These are phyloP conservation scores for Venturia effusa DNA, from an alignment of 2,329 filamentous ascomycete species.

Conservation along the genomic window DNA sequence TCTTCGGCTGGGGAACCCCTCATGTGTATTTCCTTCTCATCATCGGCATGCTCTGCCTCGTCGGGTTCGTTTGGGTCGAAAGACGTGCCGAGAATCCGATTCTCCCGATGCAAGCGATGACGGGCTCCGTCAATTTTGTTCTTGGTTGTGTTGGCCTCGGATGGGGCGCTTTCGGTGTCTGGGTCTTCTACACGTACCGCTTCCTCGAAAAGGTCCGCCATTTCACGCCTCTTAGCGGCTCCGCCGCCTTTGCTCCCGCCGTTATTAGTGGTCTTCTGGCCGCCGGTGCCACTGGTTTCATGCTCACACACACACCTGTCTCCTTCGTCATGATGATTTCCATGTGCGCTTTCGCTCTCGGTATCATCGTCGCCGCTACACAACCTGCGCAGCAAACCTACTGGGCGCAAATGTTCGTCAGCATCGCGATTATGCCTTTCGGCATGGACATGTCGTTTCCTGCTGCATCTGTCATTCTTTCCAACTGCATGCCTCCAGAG, in stretches of 20 bases:
- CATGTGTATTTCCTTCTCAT: constrained; percentile 21
- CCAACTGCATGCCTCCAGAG: constrained; percentile 19
- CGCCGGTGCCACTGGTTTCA: constrained; percentile 24
- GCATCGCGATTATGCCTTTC: constrained; percentile 14
- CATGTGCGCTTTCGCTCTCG: constrained; percentile 25
- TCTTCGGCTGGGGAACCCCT: constrained; percentile 19
- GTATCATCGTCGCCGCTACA: constrained; percentile 21
- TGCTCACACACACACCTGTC: constrained; percentile 27
- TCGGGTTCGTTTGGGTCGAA: constrained; percentile 20
- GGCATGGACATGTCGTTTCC: constrained; percentile 20
- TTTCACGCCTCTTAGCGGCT: constrained; percentile 21
- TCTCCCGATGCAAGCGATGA: constrained; percentile 20
- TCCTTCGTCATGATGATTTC: constrained; percentile 27
- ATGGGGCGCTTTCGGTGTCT: constrained; percentile 23
- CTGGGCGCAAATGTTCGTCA: constrained; percentile 27
- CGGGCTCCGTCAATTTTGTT: constrained; percentile 20
- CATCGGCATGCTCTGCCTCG: constrained; percentile 18
- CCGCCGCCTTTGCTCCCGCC: constrained; percentile 24
- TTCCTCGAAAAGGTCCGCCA: constrained; percentile 24
- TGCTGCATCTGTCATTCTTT: constrained; percentile 19
- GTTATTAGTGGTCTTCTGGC: constrained; percentile 25
- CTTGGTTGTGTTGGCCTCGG: constrained; percentile 20
- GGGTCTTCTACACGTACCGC: constrained; percentile 27
- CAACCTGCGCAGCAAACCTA: constrained; percentile 25
- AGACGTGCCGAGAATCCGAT: constrained; percentile 19